Conservation (phyloP, 108 stramenopile genomes). For the Epithemia pelagica region DNA sequence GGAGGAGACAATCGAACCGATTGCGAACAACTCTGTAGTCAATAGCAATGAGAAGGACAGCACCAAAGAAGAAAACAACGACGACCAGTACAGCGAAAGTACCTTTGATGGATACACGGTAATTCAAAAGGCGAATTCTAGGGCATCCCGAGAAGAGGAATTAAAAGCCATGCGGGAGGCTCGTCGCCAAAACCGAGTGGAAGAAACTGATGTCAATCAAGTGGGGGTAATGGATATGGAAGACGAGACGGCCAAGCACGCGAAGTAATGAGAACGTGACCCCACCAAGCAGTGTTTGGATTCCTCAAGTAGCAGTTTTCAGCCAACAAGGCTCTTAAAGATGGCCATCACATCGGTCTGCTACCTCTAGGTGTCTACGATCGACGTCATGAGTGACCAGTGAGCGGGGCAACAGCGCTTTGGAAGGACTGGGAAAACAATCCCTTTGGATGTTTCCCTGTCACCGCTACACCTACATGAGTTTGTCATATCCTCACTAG, state of each 20-base stretch:
- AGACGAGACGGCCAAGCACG: not conserved
- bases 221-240: not conserved
- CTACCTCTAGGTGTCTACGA: no score
- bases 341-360: no score
- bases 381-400: no score
- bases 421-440: no score
- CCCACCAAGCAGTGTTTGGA: no score
- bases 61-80: slow-evolving; percentile 3
- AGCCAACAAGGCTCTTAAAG: no score
- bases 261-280: no score
- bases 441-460: no score
- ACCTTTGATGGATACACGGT: slow-evolving; percentile 75
- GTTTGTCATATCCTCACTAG: no score
- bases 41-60: not conserved
- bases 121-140: slow-evolving; percentile 50
- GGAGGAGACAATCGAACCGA: not conserved
- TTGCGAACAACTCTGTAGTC: not conserved
- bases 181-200: slow-evolving; percentile 45
- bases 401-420: no score
- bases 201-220: not conserved
- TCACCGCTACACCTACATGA: no score
- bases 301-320: no score
- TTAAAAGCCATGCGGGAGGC: slow-evolving; percentile 58
- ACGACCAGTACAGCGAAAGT: slow-evolving; percentile 33
- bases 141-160: slow-evolving; percentile 50